phyloP scores from a whole-genome alignment of 345 rosid genomes.

The Physaria fendleri region DNA sequence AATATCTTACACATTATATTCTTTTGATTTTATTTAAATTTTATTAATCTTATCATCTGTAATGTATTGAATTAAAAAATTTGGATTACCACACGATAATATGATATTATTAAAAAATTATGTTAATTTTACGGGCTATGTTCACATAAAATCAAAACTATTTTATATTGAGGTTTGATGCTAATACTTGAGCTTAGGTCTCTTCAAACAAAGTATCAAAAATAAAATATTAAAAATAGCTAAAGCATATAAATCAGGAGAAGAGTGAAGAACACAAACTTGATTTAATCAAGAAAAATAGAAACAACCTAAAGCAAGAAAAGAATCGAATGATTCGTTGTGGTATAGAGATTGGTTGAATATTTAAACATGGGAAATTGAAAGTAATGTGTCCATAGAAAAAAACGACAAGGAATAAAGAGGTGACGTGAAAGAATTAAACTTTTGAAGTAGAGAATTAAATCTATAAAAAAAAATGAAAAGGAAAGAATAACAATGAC shows the following conservation, averaged over 20 bases:
- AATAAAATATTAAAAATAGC: background rate
- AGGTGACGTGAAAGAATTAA: conserved; percentile 20
- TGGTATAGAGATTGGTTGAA: conserved; percentile 9
- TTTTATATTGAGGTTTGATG: background rate
- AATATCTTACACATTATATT: too few species aligned
- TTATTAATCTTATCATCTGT: too few species aligned
- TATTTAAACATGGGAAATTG: conserved; percentile 1
- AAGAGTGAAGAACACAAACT: too few species aligned
- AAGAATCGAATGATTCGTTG: conserved; percentile 26
- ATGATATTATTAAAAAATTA: too few species aligned
- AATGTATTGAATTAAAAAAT: too few species aligned
- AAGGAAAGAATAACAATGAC: conserved; percentile 13
- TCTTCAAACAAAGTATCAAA: background rate
- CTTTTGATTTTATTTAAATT: too few species aligned
- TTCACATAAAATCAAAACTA: background rate
- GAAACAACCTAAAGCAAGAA: conserved; percentile 18
- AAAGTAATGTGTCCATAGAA: conserved; percentile 15
- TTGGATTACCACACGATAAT: too few species aligned
- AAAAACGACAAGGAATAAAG: conserved; percentile 11
- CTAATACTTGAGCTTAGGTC: background rate
- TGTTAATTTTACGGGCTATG: background rate
- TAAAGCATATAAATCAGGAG: too few species aligned
- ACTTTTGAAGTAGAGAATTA: conserved; percentile 2
- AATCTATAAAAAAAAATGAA: background rate
- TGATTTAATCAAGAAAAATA: too few species aligned